Evolutionary conservation across 2,329 filamentous ascomycete genomes (phyloP).

Genomic region (Hypoxylon sp.): DNA sequence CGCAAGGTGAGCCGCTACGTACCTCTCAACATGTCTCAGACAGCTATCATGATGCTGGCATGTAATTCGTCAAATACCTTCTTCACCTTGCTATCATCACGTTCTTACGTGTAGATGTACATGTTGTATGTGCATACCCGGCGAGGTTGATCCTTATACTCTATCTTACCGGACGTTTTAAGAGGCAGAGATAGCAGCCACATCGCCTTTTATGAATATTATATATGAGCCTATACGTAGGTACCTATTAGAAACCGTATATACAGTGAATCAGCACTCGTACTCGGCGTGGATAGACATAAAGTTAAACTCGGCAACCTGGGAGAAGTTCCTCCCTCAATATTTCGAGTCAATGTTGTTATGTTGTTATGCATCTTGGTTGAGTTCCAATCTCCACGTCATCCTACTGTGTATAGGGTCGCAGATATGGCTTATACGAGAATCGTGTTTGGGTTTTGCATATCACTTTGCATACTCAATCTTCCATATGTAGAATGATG

Average conservation of each 20-base stretch:
- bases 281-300: slow-evolving; percentile 18
- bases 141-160: slow-evolving; percentile 15
- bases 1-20: slow-evolving; percentile 30
- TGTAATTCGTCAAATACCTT: slow-evolving; percentile 41
- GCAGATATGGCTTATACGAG: slow-evolving; percentile 29
- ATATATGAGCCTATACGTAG: slow-evolving; percentile 1
- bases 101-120: slow-evolving; percentile 26
- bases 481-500: slow-evolving; percentile 13
- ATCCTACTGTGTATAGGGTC: slow-evolving; percentile 11
- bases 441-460: slow-evolving; percentile 10
- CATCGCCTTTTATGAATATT: neutral
- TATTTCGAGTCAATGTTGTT: slow-evolving; percentile 33
- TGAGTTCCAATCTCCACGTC: slow-evolving; percentile 31
- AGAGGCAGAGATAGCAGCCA: neutral
- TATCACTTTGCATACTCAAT: slow-evolving; percentile 24
- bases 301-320: slow-evolving; percentile 35
- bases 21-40: slow-evolving; percentile 21
- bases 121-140: slow-evolving; percentile 14
- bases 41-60: slow-evolving; percentile 6
- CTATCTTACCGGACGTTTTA: slow-evolving; percentile 28
- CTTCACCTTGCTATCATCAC: slow-evolving; percentile 12
- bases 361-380: slow-evolving; percentile 29
- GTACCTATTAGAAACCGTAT: neutral
- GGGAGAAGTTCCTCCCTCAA: slow-evolving; percentile 34
- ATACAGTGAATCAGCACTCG: slow-evolving; percentile 14